Percentiles rank a stretch among this genome's conserved stretches.
Evolutionary conservation across 305 asterid species (phyloP).

Genomic region (Withania somnifera): DNA sequence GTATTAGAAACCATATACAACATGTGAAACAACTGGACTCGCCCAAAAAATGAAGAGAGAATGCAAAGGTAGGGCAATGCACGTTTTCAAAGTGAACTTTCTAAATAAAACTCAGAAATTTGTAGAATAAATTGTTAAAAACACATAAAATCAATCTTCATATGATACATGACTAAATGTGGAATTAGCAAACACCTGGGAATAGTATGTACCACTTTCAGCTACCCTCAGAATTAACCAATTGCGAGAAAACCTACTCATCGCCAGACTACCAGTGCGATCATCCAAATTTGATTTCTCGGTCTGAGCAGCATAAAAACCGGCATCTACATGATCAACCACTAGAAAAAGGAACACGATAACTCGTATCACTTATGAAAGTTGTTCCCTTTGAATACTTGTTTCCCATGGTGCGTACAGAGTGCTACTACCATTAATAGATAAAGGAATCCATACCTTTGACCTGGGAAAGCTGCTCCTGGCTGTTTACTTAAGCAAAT

Average conservation of each 20-base stretch:
- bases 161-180: neutral
- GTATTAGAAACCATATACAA: neutral
- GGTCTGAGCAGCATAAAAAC: neutral
- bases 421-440: too few relatives aligned
- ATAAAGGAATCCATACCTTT: neutral
- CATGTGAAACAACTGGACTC: neutral
- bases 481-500: neutral
- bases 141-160: neutral
- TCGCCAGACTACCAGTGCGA: too few relatives aligned
- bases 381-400: too few relatives aligned
- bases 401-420: too few relatives aligned
- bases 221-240: too few relatives aligned
- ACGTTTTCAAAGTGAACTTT: neutral
- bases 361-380: too few relatives aligned
- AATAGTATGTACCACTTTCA: neutral
- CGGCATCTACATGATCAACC: neutral
- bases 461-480: neutral
- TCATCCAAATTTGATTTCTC: too few relatives aligned
- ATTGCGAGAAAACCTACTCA: too few relatives aligned
- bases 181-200: neutral
- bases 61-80: neutral
- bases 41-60: neutral
- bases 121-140: neutral
- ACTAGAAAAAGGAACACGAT: neutral
- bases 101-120: neutral